Percentiles rank a stretch among this genome's conserved stretches.
Evolutionary conservation across 2,329 filamentous ascomycete genomes (phyloP).

Genomic region (Aspergillus bombycis): DNA sequence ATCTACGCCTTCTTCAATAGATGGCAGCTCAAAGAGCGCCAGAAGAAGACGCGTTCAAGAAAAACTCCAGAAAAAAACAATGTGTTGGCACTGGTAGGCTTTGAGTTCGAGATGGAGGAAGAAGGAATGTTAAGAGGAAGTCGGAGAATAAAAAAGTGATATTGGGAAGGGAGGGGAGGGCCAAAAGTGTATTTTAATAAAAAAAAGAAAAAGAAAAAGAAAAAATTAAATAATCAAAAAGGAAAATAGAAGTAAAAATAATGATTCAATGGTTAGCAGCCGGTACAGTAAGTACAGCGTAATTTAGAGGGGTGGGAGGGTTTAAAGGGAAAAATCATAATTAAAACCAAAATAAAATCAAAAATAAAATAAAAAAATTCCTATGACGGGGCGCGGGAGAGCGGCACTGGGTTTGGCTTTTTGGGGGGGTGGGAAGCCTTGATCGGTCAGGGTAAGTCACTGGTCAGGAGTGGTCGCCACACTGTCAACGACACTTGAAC

Average conservation of each 20-base stretch:
- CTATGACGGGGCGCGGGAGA: constrained; percentile 19
- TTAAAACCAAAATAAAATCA: constrained; percentile 4
- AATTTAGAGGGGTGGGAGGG: constrained; percentile 10
- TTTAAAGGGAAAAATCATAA: constrained; percentile 13
- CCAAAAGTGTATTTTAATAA: constrained; percentile 17
- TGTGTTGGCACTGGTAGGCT: constrained; percentile 29
- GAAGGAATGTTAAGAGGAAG: constrained; percentile 25
- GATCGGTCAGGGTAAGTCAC: constrained; percentile 4
- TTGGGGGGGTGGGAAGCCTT: constrained; percentile 11
- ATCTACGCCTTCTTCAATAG: constrained; percentile 30
- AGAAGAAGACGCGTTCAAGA: constrained; percentile 32
- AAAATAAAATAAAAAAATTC: constrained; percentile 13
- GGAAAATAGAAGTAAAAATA: constrained; percentile 14
- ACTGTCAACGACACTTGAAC: constrained; percentile 9
- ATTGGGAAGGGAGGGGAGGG: constrained; percentile 13
- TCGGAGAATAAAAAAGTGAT: constrained; percentile 23
- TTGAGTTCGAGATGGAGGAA: constrained; percentile 22
- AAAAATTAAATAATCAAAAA: constrained; percentile 10
- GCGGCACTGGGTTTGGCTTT: constrained; percentile 18
- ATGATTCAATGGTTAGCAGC: constrained; percentile 7
- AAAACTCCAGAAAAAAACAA: constrained; percentile 21
- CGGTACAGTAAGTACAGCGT: constrained; percentile 20
- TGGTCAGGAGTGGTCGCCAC: constrained; percentile 21
- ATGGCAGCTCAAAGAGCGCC: constrained; percentile 33
- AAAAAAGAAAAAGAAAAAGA: constrained; percentile 4